Conservation (phyloP, 768 basidiomycete species). For the Lactifluus rugatus region DNA sequence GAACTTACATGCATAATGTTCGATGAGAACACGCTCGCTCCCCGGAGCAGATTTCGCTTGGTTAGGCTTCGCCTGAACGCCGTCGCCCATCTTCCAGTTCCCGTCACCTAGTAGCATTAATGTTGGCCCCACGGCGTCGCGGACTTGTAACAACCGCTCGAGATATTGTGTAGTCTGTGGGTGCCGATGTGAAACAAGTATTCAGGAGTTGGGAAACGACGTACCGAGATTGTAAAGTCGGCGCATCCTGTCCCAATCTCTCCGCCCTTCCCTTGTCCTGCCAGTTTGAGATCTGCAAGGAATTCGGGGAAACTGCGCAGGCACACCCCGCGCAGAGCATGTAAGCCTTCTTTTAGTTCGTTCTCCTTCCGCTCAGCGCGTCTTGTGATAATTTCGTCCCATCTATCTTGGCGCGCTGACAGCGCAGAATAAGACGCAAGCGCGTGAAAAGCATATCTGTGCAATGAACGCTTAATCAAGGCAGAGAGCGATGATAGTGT, state of each 20-base stretch:
- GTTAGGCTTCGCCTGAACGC: conserved; percentile 45
- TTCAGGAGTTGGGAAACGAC: conserved; percentile 20
- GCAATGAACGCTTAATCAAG: conserved; percentile 67
- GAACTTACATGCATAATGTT: conserved; percentile 65
- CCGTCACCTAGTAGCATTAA: conserved; percentile 71
- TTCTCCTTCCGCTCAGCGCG: conserved; percentile 41
- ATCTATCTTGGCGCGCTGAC: conserved; percentile 44
- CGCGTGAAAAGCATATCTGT: conserved; percentile 72
- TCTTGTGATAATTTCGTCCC: conserved; percentile 54
- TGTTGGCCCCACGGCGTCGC: conserved; percentile 54
- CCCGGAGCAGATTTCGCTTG: conserved; percentile 36
- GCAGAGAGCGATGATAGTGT: conserved; percentile 52
- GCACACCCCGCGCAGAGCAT: conserved; percentile 55
- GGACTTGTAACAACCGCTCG: conserved; percentile 59
- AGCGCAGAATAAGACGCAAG: conserved; percentile 59
- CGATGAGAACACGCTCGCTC: conserved; percentile 52
- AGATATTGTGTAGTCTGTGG: conserved; percentile 58
- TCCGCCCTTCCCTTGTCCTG: conserved; percentile 43
- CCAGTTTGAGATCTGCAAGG: conserved; percentile 66
- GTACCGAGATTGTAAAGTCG: conserved; percentile 47
- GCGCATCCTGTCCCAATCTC: conserved; percentile 57
- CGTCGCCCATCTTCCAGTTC: conserved; percentile 90
- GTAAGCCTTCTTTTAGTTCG: conserved; percentile 63
- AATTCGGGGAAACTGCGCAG: conserved; percentile 80
- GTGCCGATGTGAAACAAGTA: background rate